Conservation (phyloP, 2,329 filamentous ascomycete genomes). For the Monascus ruber region DNA sequence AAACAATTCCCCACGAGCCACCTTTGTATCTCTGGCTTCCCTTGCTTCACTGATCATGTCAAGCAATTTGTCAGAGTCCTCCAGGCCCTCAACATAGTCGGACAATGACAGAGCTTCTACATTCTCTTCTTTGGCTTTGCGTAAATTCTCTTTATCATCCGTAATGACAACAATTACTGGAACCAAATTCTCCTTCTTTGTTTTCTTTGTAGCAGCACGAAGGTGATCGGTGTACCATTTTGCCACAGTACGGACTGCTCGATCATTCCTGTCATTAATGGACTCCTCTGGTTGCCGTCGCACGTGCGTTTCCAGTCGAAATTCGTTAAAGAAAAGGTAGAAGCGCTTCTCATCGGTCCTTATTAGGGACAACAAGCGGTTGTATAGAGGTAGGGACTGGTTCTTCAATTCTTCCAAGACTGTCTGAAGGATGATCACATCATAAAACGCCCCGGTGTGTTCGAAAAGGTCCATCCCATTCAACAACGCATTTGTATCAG, state of each 20-base stretch:
- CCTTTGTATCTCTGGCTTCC: conserved; percentile 53
- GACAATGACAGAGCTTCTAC: conserved; percentile 57
- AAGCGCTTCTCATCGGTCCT: conserved; percentile 96
- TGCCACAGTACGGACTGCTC: conserved; percentile 74
- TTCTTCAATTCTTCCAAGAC: conserved; percentile 94
- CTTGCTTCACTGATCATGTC: conserved; percentile 85
- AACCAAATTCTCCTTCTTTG: conserved; percentile 42
- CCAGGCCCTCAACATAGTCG: conserved; percentile 73
- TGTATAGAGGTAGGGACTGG: conserved; percentile 86
- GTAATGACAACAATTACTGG: conserved; percentile 87
- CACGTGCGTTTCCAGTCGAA: conserved; percentile 83
- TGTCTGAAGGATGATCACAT: conserved; percentile 92
- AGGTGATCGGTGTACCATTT: conserved; percentile 87
- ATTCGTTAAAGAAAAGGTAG: conserved; percentile 99
- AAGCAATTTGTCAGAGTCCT: conserved; percentile 72
- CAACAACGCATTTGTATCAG: conserved; percentile 90
- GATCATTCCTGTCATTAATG: conserved; percentile 94
- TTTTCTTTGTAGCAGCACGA: conserved; percentile 44
- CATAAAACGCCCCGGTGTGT: conserved; percentile 80
- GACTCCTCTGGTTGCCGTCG: conserved; percentile 63
- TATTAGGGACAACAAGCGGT: conserved; percentile 77
- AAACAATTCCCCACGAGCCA: conserved; percentile 57
- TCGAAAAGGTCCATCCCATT: conserved; percentile 97
- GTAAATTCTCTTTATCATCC: conserved; percentile 78
- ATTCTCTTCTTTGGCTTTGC: conserved; percentile 62